Percentiles rank a stretch among this genome's conserved stretches.
Evolutionary conservation across 2,329 filamentous ascomycete species (phyloP).

Genomic region (Orbilia oligospora): DNA sequence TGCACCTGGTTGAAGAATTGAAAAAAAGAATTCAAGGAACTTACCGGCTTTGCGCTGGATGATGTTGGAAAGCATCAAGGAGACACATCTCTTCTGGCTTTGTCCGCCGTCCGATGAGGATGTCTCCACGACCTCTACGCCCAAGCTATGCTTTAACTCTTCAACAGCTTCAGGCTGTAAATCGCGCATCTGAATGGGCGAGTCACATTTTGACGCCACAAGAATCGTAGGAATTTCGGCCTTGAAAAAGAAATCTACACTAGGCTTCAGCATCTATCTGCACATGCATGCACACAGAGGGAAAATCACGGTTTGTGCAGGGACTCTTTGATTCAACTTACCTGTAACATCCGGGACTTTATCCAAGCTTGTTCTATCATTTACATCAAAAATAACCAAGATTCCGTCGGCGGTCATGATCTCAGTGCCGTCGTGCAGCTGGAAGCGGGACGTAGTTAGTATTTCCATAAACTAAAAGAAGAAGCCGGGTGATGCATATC

Average conservation of each 20-base stretch:
- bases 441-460: constrained; percentile 64
- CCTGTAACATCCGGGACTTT: constrained; percentile 82
- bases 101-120: constrained; percentile 56
- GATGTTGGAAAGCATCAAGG: constrained; percentile 57
- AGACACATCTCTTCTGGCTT: constrained; percentile 59
- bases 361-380: constrained; percentile 80
- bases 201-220: constrained; percentile 60
- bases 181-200: constrained; percentile 57
- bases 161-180: constrained; percentile 59
- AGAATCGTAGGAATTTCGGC: constrained; percentile 59
- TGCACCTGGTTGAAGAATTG: no score
- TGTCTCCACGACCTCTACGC: constrained; percentile 59
- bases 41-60: constrained; percentile 59
- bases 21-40: constrained; percentile 14
- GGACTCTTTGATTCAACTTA: constrained; percentile 70
- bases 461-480: constrained; percentile 62
- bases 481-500: constrained; percentile 55
- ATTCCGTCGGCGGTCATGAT: constrained; percentile 79
- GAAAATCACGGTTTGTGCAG: constrained; percentile 50
- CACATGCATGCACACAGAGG: constrained; percentile 43
- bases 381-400: constrained; percentile 89
- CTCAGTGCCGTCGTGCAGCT: constrained; percentile 59
- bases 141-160: constrained; percentile 49
- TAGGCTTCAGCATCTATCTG: constrained; percentile 56
- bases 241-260: constrained; percentile 61